Evolutionary conservation across 805 yeast species (phyloP), one percentile per base, ranked within the genome.

Genomic region (Cyberlindnera meyerae): DNA sequence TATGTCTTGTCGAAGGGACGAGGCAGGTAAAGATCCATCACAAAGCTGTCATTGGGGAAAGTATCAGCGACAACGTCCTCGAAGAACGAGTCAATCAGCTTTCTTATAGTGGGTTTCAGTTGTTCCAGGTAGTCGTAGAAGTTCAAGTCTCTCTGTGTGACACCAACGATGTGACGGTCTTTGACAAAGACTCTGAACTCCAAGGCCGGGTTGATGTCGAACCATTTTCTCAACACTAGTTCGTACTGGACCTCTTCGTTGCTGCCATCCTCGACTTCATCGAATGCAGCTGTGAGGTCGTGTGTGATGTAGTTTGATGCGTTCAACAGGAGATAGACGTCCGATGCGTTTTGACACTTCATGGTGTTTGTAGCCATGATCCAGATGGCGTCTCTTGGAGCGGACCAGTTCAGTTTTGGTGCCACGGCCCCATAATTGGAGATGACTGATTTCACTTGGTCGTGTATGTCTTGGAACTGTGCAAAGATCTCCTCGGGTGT

Each of bases 351-450:
- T 12, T 62, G 66, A 52, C 97, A 89, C 51, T 75, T 72, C 71
- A 82, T 73, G 3, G 85, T 71, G 51, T 86, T 84, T 22, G 82
- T 77, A 3, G 93, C 71, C 51, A 83, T 62, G 15, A 93, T 90
- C 98, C 97, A 93, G 0, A 79, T 74, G 2, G 97, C 85, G 61
- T 93, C 99, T 54, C 79, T 81, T 1, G 99, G 98, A 2, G 96
- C 83, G 1, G 97, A 87, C 98, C 98, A 93, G 65, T 93, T 93
- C 48, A 90, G 64, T 54, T 93, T 93, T 1, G 97, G 97, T 1
- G 86, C 71, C 3, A 88, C 86, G 1, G 75, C 62, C 0, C 82
- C 82, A 32, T 71, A 63, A 29, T 68, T 64, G 3, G 46, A 42
- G 11, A 93, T 72, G 0, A 67, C 53, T 0, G 48, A 40, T 24